These are phyloP conservation scores for Raphidocelis subcapitata DNA, from an alignment of 139 green algal genomes.

Conservation along the genomic window DNA sequence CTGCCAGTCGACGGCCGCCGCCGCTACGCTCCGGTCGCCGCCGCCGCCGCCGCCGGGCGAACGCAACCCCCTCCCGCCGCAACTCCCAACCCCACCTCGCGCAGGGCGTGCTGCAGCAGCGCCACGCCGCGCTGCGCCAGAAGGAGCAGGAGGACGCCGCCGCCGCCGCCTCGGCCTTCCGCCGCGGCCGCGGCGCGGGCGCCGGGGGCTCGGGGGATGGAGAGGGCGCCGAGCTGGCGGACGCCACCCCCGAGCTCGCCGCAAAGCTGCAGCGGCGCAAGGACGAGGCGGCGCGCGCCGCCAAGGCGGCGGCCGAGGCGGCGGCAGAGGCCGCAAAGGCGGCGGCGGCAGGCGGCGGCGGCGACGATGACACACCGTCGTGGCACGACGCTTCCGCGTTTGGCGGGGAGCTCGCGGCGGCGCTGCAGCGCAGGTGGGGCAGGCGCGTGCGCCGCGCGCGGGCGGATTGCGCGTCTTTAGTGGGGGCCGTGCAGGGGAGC, in stretches of 20 bases:
- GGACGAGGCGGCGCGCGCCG: constrained; percentile 11
- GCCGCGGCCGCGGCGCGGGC: neutral
- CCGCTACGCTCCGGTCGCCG: too few relatives aligned
- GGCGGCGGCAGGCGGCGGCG: neutral
- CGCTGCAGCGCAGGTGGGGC: constrained; percentile 23
- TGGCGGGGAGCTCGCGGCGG: constrained; percentile 30
- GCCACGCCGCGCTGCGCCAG: constrained; percentile 15
- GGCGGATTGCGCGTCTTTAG: too few relatives aligned
- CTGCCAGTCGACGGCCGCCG: too few relatives aligned
- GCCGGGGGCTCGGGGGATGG: neutral
- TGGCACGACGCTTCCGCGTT: constrained; percentile 23
- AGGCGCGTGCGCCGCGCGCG: too few relatives aligned
- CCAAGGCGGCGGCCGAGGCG: neutral
- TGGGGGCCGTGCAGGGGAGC: too few relatives aligned
- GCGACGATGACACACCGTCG: neutral
- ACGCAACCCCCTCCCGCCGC: too few relatives aligned
- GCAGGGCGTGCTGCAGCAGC: constrained; percentile 28
- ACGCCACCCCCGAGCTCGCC: constrained; percentile 29
- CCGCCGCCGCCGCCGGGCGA: too few relatives aligned
- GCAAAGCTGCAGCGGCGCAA: constrained; percentile 28
- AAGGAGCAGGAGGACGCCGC: constrained; percentile 13
- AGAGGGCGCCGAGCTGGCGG: neutral
- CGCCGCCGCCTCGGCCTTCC: neutral
- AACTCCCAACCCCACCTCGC: neutral
- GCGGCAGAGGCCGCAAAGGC: constrained; percentile 5